A percentile compares a stretch with the other conserved stretches of the same genome.
These are phyloP conservation scores for Colletotrichum eremochloae DNA, from an alignment of 2,329 filamentous ascomycete species.

Conservation along the genomic window DNA sequence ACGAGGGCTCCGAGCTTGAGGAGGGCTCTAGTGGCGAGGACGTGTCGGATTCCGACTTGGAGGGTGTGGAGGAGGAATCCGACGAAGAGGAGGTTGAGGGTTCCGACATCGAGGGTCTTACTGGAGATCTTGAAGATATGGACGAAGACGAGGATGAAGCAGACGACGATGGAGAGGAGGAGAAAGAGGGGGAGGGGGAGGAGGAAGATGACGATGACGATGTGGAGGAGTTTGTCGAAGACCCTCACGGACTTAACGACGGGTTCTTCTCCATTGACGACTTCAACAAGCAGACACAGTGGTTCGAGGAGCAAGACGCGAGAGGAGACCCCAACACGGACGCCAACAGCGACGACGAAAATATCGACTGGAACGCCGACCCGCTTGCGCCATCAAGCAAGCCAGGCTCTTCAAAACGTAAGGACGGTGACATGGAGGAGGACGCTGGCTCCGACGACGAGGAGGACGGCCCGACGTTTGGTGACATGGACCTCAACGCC, in stretches of 20 bases:
- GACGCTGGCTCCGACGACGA: constrained; percentile 54
- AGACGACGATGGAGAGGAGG: constrained; percentile 49
- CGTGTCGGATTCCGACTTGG: constrained; percentile 45
- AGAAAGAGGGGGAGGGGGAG: constrained; percentile 54
- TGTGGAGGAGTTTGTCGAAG: constrained; percentile 72
- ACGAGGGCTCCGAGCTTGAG: constrained; percentile 48
- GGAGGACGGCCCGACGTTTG: constrained; percentile 82
- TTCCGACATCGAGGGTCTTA: constrained; percentile 49
- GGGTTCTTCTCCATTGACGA: constrained; percentile 98
- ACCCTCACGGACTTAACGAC: constrained; percentile 91
- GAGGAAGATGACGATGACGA: constrained; percentile 62
- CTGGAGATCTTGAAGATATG: constrained; percentile 42
- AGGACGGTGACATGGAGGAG: constrained; percentile 48
- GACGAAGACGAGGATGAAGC: constrained; percentile 53
- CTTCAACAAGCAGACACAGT: constrained; percentile 94
- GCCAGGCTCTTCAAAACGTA: constrained; percentile 48
- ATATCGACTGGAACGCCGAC: constrained; percentile 86
- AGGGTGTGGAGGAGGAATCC: constrained; percentile 44
- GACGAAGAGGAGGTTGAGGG: constrained; percentile 48
- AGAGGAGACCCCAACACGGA: constrained; percentile 82
- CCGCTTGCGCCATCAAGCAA: constrained; percentile 65
- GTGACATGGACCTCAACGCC: constrained; percentile 80
- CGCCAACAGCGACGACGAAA: constrained; percentile 81
- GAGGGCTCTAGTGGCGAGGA: constrained; percentile 47
- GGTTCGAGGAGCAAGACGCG: constrained; percentile 87